Conservation (phyloP, 2,329 filamentous ascomycete genomes). For the Colletotrichum trifolii region DNA sequence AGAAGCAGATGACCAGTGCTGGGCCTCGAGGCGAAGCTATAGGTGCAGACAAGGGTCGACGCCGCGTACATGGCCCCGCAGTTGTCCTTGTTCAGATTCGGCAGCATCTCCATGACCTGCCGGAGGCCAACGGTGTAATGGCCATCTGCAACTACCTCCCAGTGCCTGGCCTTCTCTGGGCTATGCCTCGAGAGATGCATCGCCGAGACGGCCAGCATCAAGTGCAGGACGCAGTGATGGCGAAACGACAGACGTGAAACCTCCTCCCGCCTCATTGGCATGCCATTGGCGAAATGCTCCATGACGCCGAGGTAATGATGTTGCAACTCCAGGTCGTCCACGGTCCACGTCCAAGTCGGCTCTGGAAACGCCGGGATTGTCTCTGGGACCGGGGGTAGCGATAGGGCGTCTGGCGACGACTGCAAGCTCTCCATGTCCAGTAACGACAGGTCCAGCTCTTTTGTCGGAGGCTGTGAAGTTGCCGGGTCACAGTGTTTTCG, state of each 20-base stretch:
- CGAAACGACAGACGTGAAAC: slow-evolving; percentile 32
- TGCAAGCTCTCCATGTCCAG: background rate
- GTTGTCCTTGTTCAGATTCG: slow-evolving; percentile 26
- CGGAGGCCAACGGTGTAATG: slow-evolving; percentile 30
- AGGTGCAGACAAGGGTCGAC: slow-evolving; percentile 26
- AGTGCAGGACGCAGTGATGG: slow-evolving; percentile 29
- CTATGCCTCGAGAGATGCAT: slow-evolving; percentile 12
- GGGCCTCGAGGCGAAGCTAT: slow-evolving; percentile 30
- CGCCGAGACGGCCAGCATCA: slow-evolving; percentile 30
- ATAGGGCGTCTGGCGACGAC: slow-evolving; percentile 2
- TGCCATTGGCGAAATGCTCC: slow-evolving; percentile 12
- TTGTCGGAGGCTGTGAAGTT: background rate
- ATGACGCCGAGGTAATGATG: slow-evolving; percentile 28
- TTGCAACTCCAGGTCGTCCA: slow-evolving; percentile 30
- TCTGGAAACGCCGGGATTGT: background rate
- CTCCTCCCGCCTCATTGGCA: slow-evolving; percentile 28
- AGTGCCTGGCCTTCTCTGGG: slow-evolving; percentile 1
- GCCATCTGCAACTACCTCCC: slow-evolving; percentile 27
- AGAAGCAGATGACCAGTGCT: slow-evolving; percentile 36
- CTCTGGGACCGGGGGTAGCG: background rate
- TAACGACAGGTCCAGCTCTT: background rate
- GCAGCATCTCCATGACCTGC: slow-evolving; percentile 31
- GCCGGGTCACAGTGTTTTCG: slow-evolving; percentile 5
- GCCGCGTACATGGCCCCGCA: slow-evolving; percentile 33
- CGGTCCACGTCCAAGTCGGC: slow-evolving; percentile 21